phyloP scores from a whole-genome alignment of 1,284 basidiomycete species.

The Meripilus lineatus region DNA sequence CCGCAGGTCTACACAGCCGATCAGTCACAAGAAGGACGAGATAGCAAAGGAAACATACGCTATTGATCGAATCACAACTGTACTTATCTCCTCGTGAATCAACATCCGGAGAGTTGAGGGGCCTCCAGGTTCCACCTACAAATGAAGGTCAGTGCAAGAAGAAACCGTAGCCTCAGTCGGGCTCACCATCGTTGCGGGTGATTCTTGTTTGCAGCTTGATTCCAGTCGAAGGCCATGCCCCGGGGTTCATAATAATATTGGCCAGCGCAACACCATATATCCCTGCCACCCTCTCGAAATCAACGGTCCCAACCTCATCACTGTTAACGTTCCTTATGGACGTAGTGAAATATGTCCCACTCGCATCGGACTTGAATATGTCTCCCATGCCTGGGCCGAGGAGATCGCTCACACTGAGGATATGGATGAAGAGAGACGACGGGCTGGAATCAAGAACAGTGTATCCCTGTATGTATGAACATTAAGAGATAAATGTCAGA shows the following conservation, averaged over 20 bases:
- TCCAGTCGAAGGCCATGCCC: slow-evolving; percentile 69
- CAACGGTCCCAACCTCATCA: slow-evolving; percentile 83
- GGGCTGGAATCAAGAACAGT: slow-evolving; percentile 95
- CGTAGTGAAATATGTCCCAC: slow-evolving; percentile 93
- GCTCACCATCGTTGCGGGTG: slow-evolving; percentile 93
- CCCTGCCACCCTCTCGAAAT: slow-evolving; percentile 98
- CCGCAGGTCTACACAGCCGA: slow-evolving; percentile 59
- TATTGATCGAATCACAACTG: slow-evolving; percentile 63
- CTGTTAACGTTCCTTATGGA: slow-evolving; percentile 89
- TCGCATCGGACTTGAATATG: slow-evolving; percentile 95
- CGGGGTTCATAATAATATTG: slow-evolving; percentile 84
- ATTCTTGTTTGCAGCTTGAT: slow-evolving; percentile 85
- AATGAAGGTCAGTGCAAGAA: slow-evolving; percentile 1
- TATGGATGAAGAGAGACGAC: slow-evolving; percentile 89
- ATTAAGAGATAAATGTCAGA: background rate
- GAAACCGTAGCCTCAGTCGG: background rate
- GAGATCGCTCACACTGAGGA: slow-evolving; percentile 84
- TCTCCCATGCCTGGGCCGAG: slow-evolving; percentile 81
- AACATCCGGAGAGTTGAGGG: slow-evolving; percentile 64
- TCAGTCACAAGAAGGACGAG: background rate
- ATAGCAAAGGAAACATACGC: slow-evolving; percentile 39
- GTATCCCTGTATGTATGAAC: slow-evolving; percentile 57
- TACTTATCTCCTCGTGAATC: slow-evolving; percentile 82
- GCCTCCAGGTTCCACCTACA: slow-evolving; percentile 82
- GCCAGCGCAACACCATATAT: slow-evolving; percentile 93